A percentile compares a stretch with the other conserved stretches of the same genome.
These are phyloP conservation scores for Cystobasidium onofrii DNA, from an alignment of 768 basidiomycete genomes.

Conservation along the genomic window DNA sequence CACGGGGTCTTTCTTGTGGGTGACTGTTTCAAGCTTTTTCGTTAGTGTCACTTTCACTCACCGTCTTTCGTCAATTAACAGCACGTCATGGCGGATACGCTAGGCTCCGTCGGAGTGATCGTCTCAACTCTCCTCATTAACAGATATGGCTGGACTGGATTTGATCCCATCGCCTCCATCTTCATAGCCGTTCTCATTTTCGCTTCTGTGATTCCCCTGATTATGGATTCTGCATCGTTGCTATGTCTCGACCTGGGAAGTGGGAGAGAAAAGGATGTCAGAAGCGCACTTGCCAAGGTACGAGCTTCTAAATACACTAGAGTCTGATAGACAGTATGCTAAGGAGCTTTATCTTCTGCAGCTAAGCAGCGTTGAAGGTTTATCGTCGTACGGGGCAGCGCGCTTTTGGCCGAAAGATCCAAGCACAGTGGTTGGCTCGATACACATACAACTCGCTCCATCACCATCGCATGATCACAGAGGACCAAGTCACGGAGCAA, in stretches of 20 bases:
- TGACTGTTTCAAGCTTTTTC: not conserved
- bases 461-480: slow-evolving; percentile 53
- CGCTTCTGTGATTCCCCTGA: slow-evolving; percentile 88
- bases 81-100: slow-evolving; percentile 94
- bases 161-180: slow-evolving; percentile 92
- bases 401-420: slow-evolving; percentile 97
- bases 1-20: slow-evolving; percentile 67
- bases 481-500: slow-evolving; percentile 49
- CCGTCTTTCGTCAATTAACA: slow-evolving; percentile 5
- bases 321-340: too few species aligned
- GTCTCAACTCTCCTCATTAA: slow-evolving; percentile 91
- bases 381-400: slow-evolving; percentile 68
- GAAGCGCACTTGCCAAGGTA: slow-evolving; percentile 46
- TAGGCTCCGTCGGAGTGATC: slow-evolving; percentile 96
- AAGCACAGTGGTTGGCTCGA: slow-evolving; percentile 72
- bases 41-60: not conserved
- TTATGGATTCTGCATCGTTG: slow-evolving; percentile 83
- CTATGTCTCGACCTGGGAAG: slow-evolving; percentile 75
- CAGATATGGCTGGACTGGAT: slow-evolving; percentile 95
- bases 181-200: slow-evolving; percentile 94
- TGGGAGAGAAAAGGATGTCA: slow-evolving; percentile 47
- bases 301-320: not conserved
- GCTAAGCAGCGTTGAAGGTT: slow-evolving; percentile 67
- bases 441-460: slow-evolving; percentile 75
- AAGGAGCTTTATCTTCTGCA: too few species aligned